Base-by-base conservation (phyloP, 352 stramenopile species). In the Pythium apleroticum region DNA sequence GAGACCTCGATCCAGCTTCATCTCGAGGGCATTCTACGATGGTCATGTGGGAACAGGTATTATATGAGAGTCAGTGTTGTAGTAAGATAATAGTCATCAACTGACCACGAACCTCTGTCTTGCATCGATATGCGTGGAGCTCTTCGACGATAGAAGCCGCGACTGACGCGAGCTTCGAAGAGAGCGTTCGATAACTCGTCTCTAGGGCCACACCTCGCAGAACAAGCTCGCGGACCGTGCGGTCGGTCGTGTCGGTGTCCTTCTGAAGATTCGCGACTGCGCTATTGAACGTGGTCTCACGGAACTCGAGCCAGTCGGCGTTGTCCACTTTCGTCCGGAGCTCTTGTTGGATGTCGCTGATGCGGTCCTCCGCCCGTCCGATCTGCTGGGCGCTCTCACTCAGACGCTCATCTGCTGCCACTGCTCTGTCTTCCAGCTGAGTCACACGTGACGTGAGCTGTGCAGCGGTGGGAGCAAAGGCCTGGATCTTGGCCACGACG, bases 401-500 rank as follows among this genome's bases (percentile, higher is more conserved):
- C 27, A 45, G n/a, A 0, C 22, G 3, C 60, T 28, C 17, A 52
- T 24, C 14, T 17, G 41, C 9, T 49, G 46, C 30, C 19, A 30
- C 10, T 28, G 12, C 1, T n/a, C 39, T 15, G 1, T 52, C 57
- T 39, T 60, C 75, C 60, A 30, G 64, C 46, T 0, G 43, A 17
- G 0, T 53, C 22, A 84, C 43, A 17, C 77, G 63, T 12, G 37
- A 57, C 5, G 67, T 62, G 27, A 90, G 55, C 57, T 74, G 57
- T 3, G 63, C 60, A 20, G 70, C 77, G 27, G 74, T 73, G 14
- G 78, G 78, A 15, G 70, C 71, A 35, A 91, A 90, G 39, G 71
- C 53, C 11, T 83, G 71, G 67, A 91, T 89, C 57, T 84, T 81
- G 20, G 73, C 61, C 41, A 85, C 71, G 2, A 88, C 59, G 0